Evolutionary conservation across 805 yeast genomes (phyloP).

Genomic region (Crinitomyces ghanaensis): DNA sequence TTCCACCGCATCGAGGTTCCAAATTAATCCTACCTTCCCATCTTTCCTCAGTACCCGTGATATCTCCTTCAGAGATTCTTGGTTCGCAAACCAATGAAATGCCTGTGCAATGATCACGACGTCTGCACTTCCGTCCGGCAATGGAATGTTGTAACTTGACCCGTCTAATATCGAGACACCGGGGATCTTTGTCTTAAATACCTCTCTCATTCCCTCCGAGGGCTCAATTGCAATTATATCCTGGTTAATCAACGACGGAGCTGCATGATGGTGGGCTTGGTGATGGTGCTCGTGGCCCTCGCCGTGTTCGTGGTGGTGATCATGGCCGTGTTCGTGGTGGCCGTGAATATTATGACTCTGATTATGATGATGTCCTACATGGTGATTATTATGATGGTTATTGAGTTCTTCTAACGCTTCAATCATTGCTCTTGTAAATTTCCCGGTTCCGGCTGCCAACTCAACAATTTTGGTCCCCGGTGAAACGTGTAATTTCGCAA

Average conservation of each 20-base stretch:
- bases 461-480: constrained; percentile 31
- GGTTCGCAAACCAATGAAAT: constrained; percentile 56
- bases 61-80: constrained; percentile 37
- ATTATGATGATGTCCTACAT: too few relatives aligned
- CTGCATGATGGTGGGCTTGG: too few relatives aligned
- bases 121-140: constrained; percentile 35
- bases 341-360: too few relatives aligned
- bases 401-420: too few relatives aligned
- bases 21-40: constrained; percentile 43
- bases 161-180: constrained; percentile 29
- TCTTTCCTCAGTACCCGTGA: constrained; percentile 38
- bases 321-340: too few relatives aligned
- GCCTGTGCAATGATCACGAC: constrained; percentile 48
- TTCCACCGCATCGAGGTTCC: constrained; percentile 41
- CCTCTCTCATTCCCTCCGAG: constrained; percentile 42
- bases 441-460: constrained; percentile 55
- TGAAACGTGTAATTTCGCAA: constrained; percentile 29
- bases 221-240: constrained; percentile 42
- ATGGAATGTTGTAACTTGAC: constrained; percentile 37
- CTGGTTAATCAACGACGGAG: too few relatives aligned
- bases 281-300: too few relatives aligned
- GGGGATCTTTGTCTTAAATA: constrained; percentile 39
- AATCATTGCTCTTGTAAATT: constrained; percentile 39
- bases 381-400: too few relatives aligned
- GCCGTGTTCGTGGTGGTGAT: too few relatives aligned